Evolutionary conservation across 2,329 filamentous ascomycete genomes (phyloP).

Genomic region (Cordyceps sp.): DNA sequence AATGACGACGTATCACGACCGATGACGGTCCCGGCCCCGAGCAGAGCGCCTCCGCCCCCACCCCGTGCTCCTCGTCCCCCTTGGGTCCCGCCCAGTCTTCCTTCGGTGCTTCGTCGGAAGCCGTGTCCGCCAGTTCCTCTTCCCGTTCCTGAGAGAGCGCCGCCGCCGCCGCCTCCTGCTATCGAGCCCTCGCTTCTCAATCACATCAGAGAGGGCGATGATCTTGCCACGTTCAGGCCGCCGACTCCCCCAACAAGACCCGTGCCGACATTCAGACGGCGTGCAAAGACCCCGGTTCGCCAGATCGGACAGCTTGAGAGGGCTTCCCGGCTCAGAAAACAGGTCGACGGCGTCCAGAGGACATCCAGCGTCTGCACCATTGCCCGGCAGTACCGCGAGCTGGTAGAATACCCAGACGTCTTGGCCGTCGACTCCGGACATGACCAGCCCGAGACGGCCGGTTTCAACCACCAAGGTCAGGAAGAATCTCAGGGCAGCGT

Average conservation of each 20-base stretch:
- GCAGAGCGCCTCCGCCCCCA: too few species aligned
- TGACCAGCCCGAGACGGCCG: slow-evolving; percentile 1
- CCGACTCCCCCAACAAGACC: not conserved
- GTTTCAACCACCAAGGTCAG: not conserved
- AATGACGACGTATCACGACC: too few species aligned
- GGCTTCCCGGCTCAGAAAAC: slow-evolving; percentile 6
- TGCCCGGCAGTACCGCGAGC: slow-evolving; percentile 31
- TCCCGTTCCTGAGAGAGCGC: too few species aligned
- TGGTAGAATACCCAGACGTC: slow-evolving; percentile 19
- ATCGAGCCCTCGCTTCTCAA: too few species aligned
- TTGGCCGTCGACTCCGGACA: slow-evolving; percentile 9
- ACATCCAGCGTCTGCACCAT: slow-evolving; percentile 28
- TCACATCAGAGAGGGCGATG: too few species aligned
- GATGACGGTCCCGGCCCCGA: too few species aligned
- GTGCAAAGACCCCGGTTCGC: slow-evolving; percentile 34
- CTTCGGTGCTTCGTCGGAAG: too few species aligned
- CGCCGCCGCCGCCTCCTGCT: too few species aligned
- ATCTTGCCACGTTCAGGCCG: not conserved
- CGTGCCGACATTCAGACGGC: slow-evolving; percentile 21
- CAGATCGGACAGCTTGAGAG: slow-evolving; percentile 31
- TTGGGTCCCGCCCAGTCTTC: too few species aligned
- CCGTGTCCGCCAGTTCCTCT: too few species aligned
- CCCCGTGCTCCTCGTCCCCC: too few species aligned
- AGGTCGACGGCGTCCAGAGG: slow-evolving; percentile 12
- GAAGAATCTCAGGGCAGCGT: not conserved